Evolutionary conservation across 2,329 filamentous ascomycete genomes (phyloP).

Genomic region (Fonsecaea erecta): DNA sequence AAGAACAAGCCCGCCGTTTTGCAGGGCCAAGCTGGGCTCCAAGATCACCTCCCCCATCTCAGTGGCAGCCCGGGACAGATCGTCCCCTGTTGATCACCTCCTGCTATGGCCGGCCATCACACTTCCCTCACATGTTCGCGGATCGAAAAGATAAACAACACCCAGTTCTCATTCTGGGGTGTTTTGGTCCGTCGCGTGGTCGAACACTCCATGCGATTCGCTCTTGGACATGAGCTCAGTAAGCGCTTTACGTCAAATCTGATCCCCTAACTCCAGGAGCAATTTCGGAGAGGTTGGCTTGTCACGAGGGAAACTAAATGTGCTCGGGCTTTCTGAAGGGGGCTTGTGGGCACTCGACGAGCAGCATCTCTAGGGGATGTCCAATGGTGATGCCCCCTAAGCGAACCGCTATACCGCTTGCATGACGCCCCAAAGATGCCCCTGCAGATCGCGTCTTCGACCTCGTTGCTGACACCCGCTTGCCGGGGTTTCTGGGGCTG

Average conservation of each 20-base stretch:
- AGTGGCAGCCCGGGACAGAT: not conserved
- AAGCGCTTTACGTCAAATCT: slow-evolving; percentile 33
- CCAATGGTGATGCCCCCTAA: slow-evolving; percentile 28
- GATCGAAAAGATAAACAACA: not conserved
- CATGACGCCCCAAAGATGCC: slow-evolving; percentile 22
- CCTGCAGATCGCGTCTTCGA: slow-evolving; percentile 32
- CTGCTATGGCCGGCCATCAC: not conserved
- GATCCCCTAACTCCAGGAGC: slow-evolving; percentile 12
- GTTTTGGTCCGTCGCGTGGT: slow-evolving; percentile 13
- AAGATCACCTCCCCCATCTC: not conserved
- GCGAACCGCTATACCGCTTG: slow-evolving; percentile 27
- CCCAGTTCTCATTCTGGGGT: not conserved
- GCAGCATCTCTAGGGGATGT: slow-evolving; percentile 10
- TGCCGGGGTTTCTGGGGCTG: slow-evolving; percentile 15
- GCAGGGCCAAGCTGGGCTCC: not conserved
- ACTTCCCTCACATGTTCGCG: not conserved
- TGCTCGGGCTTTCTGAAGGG: not conserved
- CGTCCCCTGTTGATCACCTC: not conserved
- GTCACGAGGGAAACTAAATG: slow-evolving; percentile 24
- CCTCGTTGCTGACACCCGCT: slow-evolving; percentile 24
- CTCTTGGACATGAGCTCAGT: slow-evolving; percentile 11
- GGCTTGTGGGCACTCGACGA: not conserved
- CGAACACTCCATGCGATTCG: slow-evolving; percentile 25
- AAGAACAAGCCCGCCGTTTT: not conserved
- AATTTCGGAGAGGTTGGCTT: slow-evolving; percentile 27